Evolutionary conservation across 441 rosid species (phyloP).

Genomic region (Hura crepitans): DNA sequence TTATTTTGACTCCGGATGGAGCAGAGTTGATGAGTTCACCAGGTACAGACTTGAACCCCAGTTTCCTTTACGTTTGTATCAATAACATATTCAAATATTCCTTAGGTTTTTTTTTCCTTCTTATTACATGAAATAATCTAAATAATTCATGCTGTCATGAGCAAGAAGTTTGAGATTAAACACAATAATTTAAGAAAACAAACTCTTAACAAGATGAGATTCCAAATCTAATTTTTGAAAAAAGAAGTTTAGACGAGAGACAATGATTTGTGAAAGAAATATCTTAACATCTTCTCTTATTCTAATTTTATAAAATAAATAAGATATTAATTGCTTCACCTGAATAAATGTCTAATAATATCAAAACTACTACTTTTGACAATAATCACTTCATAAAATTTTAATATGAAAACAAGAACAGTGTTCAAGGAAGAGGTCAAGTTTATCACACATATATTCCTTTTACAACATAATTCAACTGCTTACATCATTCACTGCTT

Average conservation of each 20-base stretch:
- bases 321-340: not conserved
- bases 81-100: slow-evolving; percentile 2
- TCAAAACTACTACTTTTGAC: not conserved
- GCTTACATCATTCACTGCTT: slow-evolving; percentile 2
- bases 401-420: not conserved
- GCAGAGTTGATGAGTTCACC: slow-evolving; percentile 90
- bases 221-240: not conserved
- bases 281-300: not conserved
- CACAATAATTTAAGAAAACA: not conserved
- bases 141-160: not conserved
- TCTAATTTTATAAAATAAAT: not conserved
- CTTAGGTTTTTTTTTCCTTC: not conserved
- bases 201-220: not conserved
- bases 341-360: not conserved
- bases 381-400: not conserved
- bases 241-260: not conserved
- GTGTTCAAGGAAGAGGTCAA: not conserved
- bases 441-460: not conserved
- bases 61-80: not conserved
- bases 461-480: not conserved
- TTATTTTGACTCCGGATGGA: slow-evolving; percentile 34
- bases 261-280: not conserved
- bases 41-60: slow-evolving; percentile 46
- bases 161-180: not conserved
- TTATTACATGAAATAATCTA: slow-evolving; percentile 1